Evolutionary conservation across 257 asterid genomes (phyloP), one percentile per base, ranked within the genome.

Genomic region (Coffea eugenioides): DNA sequence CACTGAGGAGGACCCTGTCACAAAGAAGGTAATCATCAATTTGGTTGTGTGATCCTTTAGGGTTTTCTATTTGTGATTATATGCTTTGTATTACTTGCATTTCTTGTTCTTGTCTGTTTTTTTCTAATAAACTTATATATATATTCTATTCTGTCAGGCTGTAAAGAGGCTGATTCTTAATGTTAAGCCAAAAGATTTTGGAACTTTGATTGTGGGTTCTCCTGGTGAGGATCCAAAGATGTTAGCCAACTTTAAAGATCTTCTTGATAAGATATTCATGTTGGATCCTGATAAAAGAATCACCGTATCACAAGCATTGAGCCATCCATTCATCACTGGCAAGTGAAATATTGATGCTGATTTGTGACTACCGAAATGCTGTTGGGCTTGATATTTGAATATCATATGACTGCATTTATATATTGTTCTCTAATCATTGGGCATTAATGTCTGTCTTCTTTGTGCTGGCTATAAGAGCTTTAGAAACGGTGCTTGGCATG

Each of bases 311-410:
- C 99, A 94, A 90, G 98, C 99, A 69, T 86, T 96, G 90, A 86
- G 93, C 91, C 99, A 96, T 83, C 97, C 99, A 82, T 96, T 94
- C 97, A 92, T 94, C 96, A 96, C 98, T 88, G 99, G 98, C 97
- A 94, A 96, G 98, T 94, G 99, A 95, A 86, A 86, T 86, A 83
- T 86, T 39, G 90, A 83, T 88, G 93, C 90, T 94, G 98, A 86
- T 88, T 90, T 92, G 90, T 90, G 93, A 83, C 93, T 83, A 80
- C 90, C 83, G 89, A 88, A 89, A 85, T 89, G 87, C 92, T 86
- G 94, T 88, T 86, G 94, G 88, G 73, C 93, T 87, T 86, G 90
- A 90, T 89, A 84, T 89, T 83, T 89, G 80, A 88, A 90, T 86
- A 88, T 88, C 85, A 84, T 86, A 87, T 82, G 85, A 80, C 89